phyloP scores from a whole-genome alignment of 768 basidiomycete genomes.

The Boletus rubropictus region DNA sequence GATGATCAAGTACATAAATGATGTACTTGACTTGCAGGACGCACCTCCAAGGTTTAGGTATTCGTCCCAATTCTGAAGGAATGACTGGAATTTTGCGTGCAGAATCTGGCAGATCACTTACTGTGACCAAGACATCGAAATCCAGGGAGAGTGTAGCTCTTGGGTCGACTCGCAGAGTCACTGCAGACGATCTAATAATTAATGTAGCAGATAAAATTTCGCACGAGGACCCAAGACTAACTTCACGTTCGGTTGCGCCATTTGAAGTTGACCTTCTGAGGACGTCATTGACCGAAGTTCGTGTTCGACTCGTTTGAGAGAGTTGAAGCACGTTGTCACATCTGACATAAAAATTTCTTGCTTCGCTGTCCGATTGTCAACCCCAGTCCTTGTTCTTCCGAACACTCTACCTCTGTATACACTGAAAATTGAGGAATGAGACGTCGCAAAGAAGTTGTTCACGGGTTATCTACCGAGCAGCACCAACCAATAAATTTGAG shows the following conservation, averaged over 20 bases:
- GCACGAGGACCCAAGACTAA: slow-evolving; percentile 28
- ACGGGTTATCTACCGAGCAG: slow-evolving; percentile 57
- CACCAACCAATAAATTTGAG: slow-evolving; percentile 86
- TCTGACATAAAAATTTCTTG: slow-evolving; percentile 80
- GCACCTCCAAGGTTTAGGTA: slow-evolving; percentile 46
- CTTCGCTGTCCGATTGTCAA: slow-evolving; percentile 48
- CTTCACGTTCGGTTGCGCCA: slow-evolving; percentile 64
- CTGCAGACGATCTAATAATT: slow-evolving; percentile 39
- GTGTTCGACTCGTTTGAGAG: slow-evolving; percentile 73
- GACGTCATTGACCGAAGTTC: slow-evolving; percentile 48
- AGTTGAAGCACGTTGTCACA: slow-evolving; percentile 69
- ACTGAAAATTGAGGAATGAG: slow-evolving; percentile 21
- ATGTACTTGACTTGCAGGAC: slow-evolving; percentile 6
- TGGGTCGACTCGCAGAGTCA: slow-evolving; percentile 51
- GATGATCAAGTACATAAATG: background rate
- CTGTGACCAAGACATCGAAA: slow-evolving; percentile 61
- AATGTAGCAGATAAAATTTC: background rate
- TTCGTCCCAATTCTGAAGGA: slow-evolving; percentile 55
- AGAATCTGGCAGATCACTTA: slow-evolving; percentile 29
- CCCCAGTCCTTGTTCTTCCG: background rate
- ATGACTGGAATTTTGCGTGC: background rate
- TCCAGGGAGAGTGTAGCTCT: slow-evolving; percentile 45
- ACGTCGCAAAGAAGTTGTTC: background rate
- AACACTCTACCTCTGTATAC: slow-evolving; percentile 43
- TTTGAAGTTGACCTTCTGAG: slow-evolving; percentile 54